Percentiles rank a stretch among this genome's conserved stretches.
phyloP scores from a whole-genome alignment of 257 asterid genomes.

The Parsonsia alboflavescens region DNA sequence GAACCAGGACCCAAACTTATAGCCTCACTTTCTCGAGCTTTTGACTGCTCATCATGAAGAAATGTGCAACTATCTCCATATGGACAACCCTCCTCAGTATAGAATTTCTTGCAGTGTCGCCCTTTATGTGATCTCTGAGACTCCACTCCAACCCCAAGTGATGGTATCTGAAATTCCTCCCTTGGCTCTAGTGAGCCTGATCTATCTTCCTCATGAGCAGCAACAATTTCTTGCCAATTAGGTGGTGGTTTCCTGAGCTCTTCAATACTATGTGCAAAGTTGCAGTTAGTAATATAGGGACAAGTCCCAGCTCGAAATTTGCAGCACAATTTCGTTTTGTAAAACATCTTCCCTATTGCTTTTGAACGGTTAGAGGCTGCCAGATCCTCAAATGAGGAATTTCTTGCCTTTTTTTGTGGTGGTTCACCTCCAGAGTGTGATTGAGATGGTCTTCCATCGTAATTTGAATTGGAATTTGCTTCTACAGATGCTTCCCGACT shows the following conservation, averaged over 20 bases:
- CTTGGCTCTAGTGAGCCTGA: slow-evolving; percentile 37
- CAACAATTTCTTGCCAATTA: slow-evolving; percentile 77
- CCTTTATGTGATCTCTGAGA: slow-evolving; percentile 68
- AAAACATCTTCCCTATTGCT: slow-evolving; percentile 75
- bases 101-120: slow-evolving; percentile 72
- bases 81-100: slow-evolving; percentile 80
- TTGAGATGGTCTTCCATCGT: slow-evolving; percentile 51
- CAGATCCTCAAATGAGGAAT: slow-evolving; percentile 40
- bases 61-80: slow-evolving; percentile 80
- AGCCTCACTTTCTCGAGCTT: slow-evolving; percentile 68
- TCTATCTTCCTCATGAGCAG: slow-evolving; percentile 60
- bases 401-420: slow-evolving; percentile 46
- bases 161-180: slow-evolving; percentile 75
- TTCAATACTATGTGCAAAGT: slow-evolving; percentile 59
- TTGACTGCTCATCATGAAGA: slow-evolving; percentile 74
- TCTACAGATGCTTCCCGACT: slow-evolving; percentile 42
- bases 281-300: slow-evolving; percentile 68
- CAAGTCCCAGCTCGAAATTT: slow-evolving; percentile 75
- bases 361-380: slow-evolving; percentile 41
- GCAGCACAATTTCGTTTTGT: slow-evolving; percentile 66
- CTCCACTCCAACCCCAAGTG: slow-evolving; percentile 56
- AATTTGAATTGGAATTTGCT: slow-evolving; percentile 35
- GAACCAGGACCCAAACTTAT: slow-evolving; percentile 59
- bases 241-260: slow-evolving; percentile 77
- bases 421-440: slow-evolving; percentile 50